Evolutionary conservation across 306 rosid genomes (phyloP), one percentile per base, ranked within the genome.

Genomic region (Neltuma alba): DNA sequence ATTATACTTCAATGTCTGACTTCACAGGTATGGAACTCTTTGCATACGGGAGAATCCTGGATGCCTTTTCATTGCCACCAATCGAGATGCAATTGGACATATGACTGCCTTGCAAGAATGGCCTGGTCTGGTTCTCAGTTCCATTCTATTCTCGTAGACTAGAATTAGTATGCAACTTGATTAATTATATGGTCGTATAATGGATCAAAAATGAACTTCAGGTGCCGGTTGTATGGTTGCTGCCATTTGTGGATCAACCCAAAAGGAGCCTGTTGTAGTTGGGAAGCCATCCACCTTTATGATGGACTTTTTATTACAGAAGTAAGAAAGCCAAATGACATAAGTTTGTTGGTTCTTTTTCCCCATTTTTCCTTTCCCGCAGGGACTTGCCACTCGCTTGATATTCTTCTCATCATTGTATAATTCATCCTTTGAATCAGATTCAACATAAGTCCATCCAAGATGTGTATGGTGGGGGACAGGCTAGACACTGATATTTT

Each of bases 191-290:
- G 63, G 64, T 23, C 31, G 72, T 65, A 21, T 72, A 81, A 83
- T 75, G 38, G 36, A 75, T 69, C 31, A 52, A 64, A 44, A 33
- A 85, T 54, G 82, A 66, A 60, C 88, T 88, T 83, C 87, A 95
- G 98, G 98, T 82, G 97, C 98, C 1, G 99, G 98, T 40, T 90
- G 94, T 76, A 95, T 92, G 96, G 98, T 95, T 80, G 96, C 96
- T 57, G 99, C 98, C 57, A 69, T 95, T n/a, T 91, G 96, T 86
- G 99, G 96, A 47, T 84, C 98, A 82, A 92, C 97, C 79, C 85
- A 93, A 88, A 92, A 89, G 89, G 97, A 91, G 82, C 98, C 99
- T 61, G 12, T 85, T 67, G 90, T 95, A 72, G 98, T 93, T 71
- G 99, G 99, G 78, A 95, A 95, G 82, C 99, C 98, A 44, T 93